Percentiles rank a stretch among this genome's conserved stretches.
Conservation (phyloP, 2,329 filamentous ascomycete species). For the Corynespora cassiicola region DNA sequence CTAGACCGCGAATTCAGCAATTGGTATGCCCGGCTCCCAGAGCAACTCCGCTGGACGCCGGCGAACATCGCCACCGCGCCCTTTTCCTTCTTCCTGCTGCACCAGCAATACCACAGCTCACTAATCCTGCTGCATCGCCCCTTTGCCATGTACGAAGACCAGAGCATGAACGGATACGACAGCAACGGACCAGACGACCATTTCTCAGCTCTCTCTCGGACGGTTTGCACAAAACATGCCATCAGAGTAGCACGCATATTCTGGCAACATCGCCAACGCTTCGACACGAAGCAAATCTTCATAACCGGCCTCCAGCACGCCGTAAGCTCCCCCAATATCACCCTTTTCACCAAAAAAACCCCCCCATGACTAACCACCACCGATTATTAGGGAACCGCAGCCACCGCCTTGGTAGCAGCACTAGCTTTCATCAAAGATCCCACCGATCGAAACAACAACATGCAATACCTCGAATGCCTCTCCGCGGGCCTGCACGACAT, state of each 20-base stretch:
- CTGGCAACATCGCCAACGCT: constrained; percentile 62
- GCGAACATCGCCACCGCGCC: constrained; percentile 44
- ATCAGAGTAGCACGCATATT: constrained; percentile 61
- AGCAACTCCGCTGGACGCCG: constrained; percentile 47
- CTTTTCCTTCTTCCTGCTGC: constrained; percentile 59
- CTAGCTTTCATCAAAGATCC: constrained; percentile 47
- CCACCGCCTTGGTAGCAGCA: constrained; percentile 61
- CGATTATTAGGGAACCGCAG: constrained; percentile 54
- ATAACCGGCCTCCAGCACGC: constrained; percentile 61
- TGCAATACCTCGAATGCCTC: constrained; percentile 62
- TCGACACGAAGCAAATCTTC: constrained; percentile 59
- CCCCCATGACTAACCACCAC: constrained; percentile 8
- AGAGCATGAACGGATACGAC: constrained; percentile 42
- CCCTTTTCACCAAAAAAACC: background rate
- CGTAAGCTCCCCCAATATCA: constrained; percentile 23
- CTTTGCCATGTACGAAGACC: constrained; percentile 59
- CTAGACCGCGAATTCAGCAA: constrained; percentile 62
- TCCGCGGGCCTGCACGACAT: constrained; percentile 60
- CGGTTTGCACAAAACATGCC: constrained; percentile 62
- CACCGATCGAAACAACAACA: constrained; percentile 47
- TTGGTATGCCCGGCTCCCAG: constrained; percentile 61
- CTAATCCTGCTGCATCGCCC: constrained; percentile 62
- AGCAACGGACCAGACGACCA: constrained; percentile 47
- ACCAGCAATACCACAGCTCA: constrained; percentile 63
- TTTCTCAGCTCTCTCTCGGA: constrained; percentile 56